Evolutionary conservation across 768 basidiomycete genomes (phyloP).

Genomic region (Termitomyces sp.): DNA sequence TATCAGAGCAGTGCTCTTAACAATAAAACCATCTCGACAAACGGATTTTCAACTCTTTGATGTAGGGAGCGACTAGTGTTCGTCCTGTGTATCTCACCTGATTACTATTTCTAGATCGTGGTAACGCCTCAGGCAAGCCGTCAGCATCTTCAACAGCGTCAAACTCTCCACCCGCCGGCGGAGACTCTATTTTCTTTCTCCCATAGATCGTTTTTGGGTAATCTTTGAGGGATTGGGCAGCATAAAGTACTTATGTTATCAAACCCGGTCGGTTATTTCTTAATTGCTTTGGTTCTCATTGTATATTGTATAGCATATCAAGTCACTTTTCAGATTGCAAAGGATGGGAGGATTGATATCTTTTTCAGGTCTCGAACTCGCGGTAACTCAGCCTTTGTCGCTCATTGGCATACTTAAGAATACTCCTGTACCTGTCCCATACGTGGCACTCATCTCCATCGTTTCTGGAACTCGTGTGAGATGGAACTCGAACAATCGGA

Average conservation of each 20-base stretch:
- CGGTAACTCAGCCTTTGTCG: not conserved
- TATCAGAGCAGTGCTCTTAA: conserved; percentile 25
- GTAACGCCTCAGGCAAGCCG: not conserved
- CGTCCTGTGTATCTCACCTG: not conserved
- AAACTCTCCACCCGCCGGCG: not conserved
- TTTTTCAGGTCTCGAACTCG: not conserved
- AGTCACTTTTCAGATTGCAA: not conserved
- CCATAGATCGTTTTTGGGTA: not conserved
- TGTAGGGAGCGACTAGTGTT: not conserved
- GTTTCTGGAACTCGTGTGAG: not conserved
- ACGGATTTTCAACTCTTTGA: not conserved
- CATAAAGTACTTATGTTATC: not conserved
- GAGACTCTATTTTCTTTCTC: not conserved
- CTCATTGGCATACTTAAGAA: not conserved
- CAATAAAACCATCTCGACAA: not conserved
- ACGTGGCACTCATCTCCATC: not conserved
- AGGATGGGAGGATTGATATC: not conserved
- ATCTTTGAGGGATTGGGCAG: not conserved
- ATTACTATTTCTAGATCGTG: not conserved
- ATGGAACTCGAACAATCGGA: not conserved
- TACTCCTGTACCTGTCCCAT: not conserved
- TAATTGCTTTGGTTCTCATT: not conserved
- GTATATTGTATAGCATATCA: not conserved
- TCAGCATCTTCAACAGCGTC: not conserved
- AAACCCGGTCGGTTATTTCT: not conserved